These are phyloP conservation scores for Volvariella volvacea DNA, from an alignment of 1,284 basidiomycete genomes.

Conservation along the genomic window DNA sequence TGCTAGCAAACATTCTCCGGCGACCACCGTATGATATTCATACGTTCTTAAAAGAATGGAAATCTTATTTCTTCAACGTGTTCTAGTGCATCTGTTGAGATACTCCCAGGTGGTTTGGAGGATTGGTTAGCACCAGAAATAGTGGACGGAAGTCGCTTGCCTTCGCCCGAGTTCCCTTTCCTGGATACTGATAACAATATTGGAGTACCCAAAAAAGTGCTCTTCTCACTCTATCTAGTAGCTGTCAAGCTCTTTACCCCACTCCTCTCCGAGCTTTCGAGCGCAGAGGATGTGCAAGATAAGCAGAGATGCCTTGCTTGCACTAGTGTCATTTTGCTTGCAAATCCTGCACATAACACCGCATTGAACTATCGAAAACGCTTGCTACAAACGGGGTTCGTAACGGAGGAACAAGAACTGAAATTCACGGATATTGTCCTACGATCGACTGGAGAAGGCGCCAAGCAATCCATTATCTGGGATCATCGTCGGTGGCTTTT, in stretches of 20 bases:
- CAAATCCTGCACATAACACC: slow-evolving; percentile 62
- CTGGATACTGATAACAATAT: slow-evolving; percentile 50
- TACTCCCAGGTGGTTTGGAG: slow-evolving; percentile 39
- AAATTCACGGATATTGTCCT: slow-evolving; percentile 39
- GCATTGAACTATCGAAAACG: slow-evolving; percentile 54
- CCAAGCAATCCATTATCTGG: slow-evolving; percentile 63
- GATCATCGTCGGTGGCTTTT: slow-evolving; percentile 62
- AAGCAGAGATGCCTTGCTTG: slow-evolving; percentile 14
- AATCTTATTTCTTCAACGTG: no score
- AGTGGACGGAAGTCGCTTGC: slow-evolving; percentile 15
- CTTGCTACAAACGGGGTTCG: slow-evolving; percentile 29
- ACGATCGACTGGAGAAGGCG: slow-evolving; percentile 40
- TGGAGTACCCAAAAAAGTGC: slow-evolving; percentile 54
- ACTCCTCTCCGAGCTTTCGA: slow-evolving; percentile 10
- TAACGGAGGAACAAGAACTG: slow-evolving; percentile 40
- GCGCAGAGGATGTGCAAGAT: slow-evolving; percentile 3
- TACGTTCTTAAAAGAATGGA: neutral
- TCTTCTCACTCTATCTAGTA: slow-evolving; percentile 43
- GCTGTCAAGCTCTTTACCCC: slow-evolving; percentile 32
- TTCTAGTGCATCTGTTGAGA: slow-evolving; percentile 25
- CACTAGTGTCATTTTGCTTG: slow-evolving; percentile 46
- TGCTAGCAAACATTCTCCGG: slow-evolving; percentile 14
- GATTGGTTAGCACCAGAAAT: slow-evolving; percentile 25
- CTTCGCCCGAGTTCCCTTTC: slow-evolving; percentile 37
- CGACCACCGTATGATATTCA: slow-evolving; percentile 16